Evolutionary conservation across 805 yeast genomes (phyloP), one percentile per base, ranked within the genome.

Genomic region (Schwanniomyces polymorphus): DNA sequence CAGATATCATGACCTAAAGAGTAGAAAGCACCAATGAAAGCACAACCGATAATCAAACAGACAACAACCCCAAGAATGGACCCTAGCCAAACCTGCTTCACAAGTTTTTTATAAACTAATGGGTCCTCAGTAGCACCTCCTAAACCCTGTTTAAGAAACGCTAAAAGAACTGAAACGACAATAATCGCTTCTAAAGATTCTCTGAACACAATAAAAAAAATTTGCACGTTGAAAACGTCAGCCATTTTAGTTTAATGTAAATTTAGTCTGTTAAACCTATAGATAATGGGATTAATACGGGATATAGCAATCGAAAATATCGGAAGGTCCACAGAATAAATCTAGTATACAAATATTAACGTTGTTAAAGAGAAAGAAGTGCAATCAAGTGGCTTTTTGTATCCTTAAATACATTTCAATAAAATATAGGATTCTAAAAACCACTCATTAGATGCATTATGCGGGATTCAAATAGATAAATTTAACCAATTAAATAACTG

Each of bases 21-120:
- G 67, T 92, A 92, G 74, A 89, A 92, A 18, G 90, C 91, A 68
- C 96, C 99, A 65, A 92, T 91, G 72, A 92, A 91, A 47, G 91
- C 96, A 70, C 88, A 86, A 67, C 99, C 99, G 53, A 92, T 74
- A 46, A 82, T 77, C 42, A 92, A 60, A 85, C 98, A 92, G 43
- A 89, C 68, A 25, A 86, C 54, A 27, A 92, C 75, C 55, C 98
- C 99, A 3, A 73, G 41, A 5, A 72, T 64, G 2, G 94, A 79
- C 47, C 99, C 99, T 4, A 75, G 41, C 97, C 97, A 92, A 43
- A 92, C 92, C 64, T 92, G 98, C 63, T 70, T 72, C n/a, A 76
- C 67, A 52, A 92, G 72, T 46, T 74, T 76, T 55, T 81, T 83
- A 69, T 87, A 84, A 14, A 87, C 70, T 14, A 49, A 58, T 25